A percentile compares a stretch with the other conserved stretches of the same genome.
Evolutionary conservation across 164 flowering plant genomes (phyloP).

Genomic region (Cinnamomum chago): DNA sequence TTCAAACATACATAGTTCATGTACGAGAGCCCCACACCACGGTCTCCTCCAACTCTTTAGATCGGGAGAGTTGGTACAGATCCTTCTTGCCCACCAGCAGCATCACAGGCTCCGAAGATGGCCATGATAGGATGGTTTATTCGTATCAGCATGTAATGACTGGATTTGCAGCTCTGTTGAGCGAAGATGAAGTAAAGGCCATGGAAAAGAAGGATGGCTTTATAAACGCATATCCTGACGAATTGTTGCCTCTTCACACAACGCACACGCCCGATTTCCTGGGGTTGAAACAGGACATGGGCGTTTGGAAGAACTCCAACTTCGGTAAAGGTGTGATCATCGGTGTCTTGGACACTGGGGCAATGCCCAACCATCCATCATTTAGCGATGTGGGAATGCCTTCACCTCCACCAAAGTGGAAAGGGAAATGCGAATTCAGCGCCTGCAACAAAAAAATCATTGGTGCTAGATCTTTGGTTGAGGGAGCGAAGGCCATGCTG

Average conservation of each 20-base stretch:
- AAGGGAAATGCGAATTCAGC: conserved; percentile 35
- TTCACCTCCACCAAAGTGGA: conserved; percentile 49
- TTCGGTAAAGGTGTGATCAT: conserved; percentile 45
- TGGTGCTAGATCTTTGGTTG: conserved; percentile 35
- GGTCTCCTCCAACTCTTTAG: conserved; percentile 2
- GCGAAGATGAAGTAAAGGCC: conserved; percentile 15
- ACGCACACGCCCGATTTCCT: conserved; percentile 25
- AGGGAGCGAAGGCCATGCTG: conserved; percentile 7
- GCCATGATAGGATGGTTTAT: conserved; percentile 20
- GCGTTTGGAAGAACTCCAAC: conserved; percentile 40
- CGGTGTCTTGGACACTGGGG: conserved; percentile 42
- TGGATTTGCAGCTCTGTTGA: conserved; percentile 31
- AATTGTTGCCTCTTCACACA: conserved; percentile 4
- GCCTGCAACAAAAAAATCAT: conserved; percentile 49
- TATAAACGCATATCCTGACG: conserved; percentile 18
- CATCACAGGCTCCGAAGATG: background rate
- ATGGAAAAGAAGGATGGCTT: conserved; percentile 22
- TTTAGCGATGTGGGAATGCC: conserved; percentile 43
- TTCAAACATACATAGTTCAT: conserved; percentile 22
- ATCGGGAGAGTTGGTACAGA: conserved; percentile 15
- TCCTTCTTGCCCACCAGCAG: conserved; percentile 24
- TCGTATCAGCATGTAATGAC: conserved; percentile 22
- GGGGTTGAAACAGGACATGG: conserved; percentile 32
- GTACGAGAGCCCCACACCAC: conserved; percentile 16
- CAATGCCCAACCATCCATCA: conserved; percentile 43